Percentiles rank a stretch among this genome's conserved stretches.
Conservation (phyloP, 2,329 filamentous ascomycete genomes). For the Xylaria polymorpha region DNA sequence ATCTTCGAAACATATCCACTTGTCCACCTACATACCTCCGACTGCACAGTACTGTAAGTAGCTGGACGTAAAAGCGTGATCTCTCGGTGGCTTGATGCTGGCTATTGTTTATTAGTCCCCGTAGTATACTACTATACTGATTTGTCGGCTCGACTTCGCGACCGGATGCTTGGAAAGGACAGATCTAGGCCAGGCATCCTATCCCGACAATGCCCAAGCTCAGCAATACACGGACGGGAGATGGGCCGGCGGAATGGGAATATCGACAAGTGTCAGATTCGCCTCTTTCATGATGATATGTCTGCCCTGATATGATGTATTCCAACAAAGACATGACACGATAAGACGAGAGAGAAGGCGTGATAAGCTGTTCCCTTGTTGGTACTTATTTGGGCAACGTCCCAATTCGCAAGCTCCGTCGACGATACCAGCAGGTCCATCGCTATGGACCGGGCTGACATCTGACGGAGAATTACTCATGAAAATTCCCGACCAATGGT, state of each 20-base stretch:
- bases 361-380: slow-evolving; percentile 38
- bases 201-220: slow-evolving; percentile 12
- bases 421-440: slow-evolving; percentile 31
- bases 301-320: slow-evolving; percentile 24
- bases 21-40: neutral
- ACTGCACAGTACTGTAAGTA: neutral
- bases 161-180: neutral
- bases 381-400: slow-evolving; percentile 34
- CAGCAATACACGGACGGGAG: slow-evolving; percentile 29
- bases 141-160: neutral
- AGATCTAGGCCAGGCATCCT: slow-evolving; percentile 5
- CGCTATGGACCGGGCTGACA: slow-evolving; percentile 42
- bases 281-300: slow-evolving; percentile 18
- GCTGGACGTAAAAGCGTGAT: slow-evolving; percentile 3
- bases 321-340: slow-evolving; percentile 19
- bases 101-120: neutral
- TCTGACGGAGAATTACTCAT: slow-evolving; percentile 44
- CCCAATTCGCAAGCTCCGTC: slow-evolving; percentile 36
- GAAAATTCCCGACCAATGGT: slow-evolving; percentile 46
- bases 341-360: slow-evolving; percentile 23
- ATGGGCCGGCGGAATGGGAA: slow-evolving; percentile 41
- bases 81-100: slow-evolving; percentile 3
- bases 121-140: neutral
- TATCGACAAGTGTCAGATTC: slow-evolving; percentile 19
- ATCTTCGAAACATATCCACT: slow-evolving; percentile 24